phyloP scores from a whole-genome alignment of 2,329 filamentous ascomycete species.

The Mariannaea sp. region DNA sequence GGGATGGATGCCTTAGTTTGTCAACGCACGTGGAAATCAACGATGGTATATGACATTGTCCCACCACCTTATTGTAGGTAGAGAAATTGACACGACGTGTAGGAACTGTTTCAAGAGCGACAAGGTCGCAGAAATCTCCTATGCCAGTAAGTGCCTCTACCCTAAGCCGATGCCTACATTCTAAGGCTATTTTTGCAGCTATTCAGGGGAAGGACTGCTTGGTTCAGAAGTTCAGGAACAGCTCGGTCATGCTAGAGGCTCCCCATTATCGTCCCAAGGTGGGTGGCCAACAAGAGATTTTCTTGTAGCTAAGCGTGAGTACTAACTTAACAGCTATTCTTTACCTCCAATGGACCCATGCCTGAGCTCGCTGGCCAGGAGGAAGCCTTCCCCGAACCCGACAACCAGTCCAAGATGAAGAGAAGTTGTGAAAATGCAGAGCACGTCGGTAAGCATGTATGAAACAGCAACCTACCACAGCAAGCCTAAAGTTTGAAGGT shows the following conservation, averaged over 20 bases:
- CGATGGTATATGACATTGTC: conserved; percentile 58
- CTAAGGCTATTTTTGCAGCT: conserved; percentile 55
- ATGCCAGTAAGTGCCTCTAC: conserved; percentile 73
- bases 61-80: background rate
- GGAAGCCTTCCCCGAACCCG: conserved; percentile 75
- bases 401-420: conserved; percentile 87
- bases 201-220: conserved; percentile 92
- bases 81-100: conserved; percentile 8
- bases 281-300: conserved; percentile 20
- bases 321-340: conserved; percentile 52
- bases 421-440: conserved; percentile 86
- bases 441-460: conserved; percentile 69
- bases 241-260: conserved; percentile 89
- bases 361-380: conserved; percentile 68
- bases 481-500: conserved; percentile 50
- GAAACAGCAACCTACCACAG: background rate
- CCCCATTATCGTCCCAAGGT: conserved; percentile 84
- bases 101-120: conserved; percentile 83
- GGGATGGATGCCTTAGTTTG: conserved; percentile 64
- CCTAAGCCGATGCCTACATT: background rate
- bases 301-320: background rate
- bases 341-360: conserved; percentile 53
- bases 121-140: conserved; percentile 89
- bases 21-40: conserved; percentile 70
- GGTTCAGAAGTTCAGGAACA: conserved; percentile 95